Evolutionary conservation across 805 yeast genomes (phyloP).

Genomic region (Kodamaea restingae): DNA sequence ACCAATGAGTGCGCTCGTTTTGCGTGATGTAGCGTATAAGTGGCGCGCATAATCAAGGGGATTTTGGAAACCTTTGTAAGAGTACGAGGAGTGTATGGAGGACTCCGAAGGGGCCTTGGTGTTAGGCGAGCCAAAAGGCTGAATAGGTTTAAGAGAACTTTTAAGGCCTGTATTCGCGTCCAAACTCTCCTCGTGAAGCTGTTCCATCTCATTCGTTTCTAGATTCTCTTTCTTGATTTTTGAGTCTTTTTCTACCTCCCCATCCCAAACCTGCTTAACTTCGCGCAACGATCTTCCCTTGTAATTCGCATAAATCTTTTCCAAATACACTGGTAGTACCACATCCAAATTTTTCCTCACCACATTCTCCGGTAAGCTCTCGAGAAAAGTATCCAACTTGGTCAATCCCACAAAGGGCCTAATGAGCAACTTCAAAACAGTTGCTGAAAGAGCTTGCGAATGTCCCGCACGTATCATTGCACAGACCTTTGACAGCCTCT

Average conservation of each 20-base stretch:
- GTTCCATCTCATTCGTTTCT: too few species aligned
- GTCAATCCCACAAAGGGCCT: conserved; percentile 26
- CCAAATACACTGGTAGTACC: conserved; percentile 23
- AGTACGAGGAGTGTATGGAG: background rate
- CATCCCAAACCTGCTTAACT: conserved; percentile 16
- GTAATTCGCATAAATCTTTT: conserved; percentile 6
- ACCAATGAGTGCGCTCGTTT: conserved; percentile 30
- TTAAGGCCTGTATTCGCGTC: too few species aligned
- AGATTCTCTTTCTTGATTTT: background rate
- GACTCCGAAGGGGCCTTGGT: too few species aligned
- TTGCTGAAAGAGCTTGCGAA: conserved; percentile 27
- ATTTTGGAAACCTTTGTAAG: conserved; percentile 10
- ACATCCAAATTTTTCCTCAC: conserved; percentile 10
- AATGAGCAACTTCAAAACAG: conserved; percentile 26
- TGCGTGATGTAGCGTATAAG: conserved; percentile 18
- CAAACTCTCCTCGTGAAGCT: too few species aligned
- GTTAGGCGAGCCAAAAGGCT: too few species aligned
- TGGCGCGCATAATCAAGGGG: conserved; percentile 25
- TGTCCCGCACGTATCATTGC: conserved; percentile 21
- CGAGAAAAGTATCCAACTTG: conserved; percentile 20
- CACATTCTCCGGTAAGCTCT: conserved; percentile 4
- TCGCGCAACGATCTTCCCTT: conserved; percentile 5
- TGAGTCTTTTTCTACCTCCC: background rate
- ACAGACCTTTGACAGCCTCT: conserved; percentile 22
- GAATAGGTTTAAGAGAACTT: background rate